Conservation (phyloP, 2,329 filamentous ascomycete species). For the Talaromyces marneffei region DNA sequence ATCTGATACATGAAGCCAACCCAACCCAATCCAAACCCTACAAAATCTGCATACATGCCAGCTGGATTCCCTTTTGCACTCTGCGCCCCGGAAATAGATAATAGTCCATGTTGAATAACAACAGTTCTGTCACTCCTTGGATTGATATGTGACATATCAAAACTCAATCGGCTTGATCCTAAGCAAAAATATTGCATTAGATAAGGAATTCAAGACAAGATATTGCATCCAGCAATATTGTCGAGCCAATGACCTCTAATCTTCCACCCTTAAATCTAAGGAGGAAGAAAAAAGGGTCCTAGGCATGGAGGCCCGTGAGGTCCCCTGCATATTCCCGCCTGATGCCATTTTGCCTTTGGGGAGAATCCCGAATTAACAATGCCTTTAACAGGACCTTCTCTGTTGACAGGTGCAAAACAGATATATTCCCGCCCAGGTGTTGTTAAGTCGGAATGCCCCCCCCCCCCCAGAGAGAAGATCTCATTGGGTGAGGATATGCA, state of each 20-base stretch:
- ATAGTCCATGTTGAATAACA: background rate
- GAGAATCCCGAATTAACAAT: background rate
- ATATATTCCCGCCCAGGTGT: background rate
- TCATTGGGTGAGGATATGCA: background rate
- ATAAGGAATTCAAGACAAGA: background rate
- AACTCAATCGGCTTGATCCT: background rate
- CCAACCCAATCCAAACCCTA: background rate
- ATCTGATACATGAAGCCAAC: background rate
- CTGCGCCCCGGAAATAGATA: background rate
- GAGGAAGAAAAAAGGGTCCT: background rate
- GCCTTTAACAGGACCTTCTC: background rate
- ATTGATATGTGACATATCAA: background rate
- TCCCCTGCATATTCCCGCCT: background rate
- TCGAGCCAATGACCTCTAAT: background rate
- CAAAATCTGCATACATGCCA: background rate
- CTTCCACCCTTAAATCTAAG: background rate
- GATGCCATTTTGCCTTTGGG: background rate
- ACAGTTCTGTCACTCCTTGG: background rate
- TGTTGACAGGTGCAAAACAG: background rate
- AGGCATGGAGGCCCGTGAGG: background rate
- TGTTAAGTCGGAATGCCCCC: background rate
- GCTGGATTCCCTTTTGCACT: background rate
- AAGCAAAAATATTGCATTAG: background rate
- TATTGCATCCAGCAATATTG: background rate
- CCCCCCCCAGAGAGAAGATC: background rate